phyloP scores from a whole-genome alignment of 2,329 filamentous ascomycete species.

The Venturiaceae sp. region DNA sequence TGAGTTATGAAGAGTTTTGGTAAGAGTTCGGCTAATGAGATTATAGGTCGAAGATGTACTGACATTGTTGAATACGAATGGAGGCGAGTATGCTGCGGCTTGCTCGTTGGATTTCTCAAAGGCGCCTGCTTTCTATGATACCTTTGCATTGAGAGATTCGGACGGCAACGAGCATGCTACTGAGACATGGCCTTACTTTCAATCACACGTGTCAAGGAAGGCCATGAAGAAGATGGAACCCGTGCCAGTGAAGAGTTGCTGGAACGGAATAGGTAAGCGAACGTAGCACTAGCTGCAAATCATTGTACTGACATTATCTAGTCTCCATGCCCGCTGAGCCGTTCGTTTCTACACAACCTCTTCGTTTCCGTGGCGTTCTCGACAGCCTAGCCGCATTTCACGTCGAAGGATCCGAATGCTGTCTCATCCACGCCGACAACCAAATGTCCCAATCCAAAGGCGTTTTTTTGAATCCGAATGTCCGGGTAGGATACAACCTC shows the following conservation, averaged over 20 bases:
- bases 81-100: conserved; percentile 50
- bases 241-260: conserved; percentile 54
- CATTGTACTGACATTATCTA: conserved; percentile 26
- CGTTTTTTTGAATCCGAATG: conserved; percentile 59
- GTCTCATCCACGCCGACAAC: conserved; percentile 66
- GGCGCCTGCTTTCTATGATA: conserved; percentile 49
- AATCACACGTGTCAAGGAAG: conserved; percentile 38
- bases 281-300: conserved; percentile 20
- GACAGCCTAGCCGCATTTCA: conserved; percentile 51
- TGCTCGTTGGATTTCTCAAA: conserved; percentile 52
- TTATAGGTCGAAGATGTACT: conserved; percentile 45
- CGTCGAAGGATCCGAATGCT: conserved; percentile 71
- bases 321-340: conserved; percentile 18
- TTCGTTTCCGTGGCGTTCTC: conserved; percentile 54
- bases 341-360: conserved; percentile 19
- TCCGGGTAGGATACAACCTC: conserved; percentile 55
- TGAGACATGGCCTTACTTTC: conserved; percentile 52
- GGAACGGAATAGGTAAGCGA: conserved; percentile 51
- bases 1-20: conserved; percentile 18
- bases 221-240: conserved; percentile 44
- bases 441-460: conserved; percentile 41
- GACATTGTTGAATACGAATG: conserved; percentile 46
- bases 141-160: conserved; percentile 49
- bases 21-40: background rate
- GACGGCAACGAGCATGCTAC: conserved; percentile 40